Evolutionary conservation across 148 eudicot genomes (phyloP), one percentile per base, ranked within the genome.

Genomic region (Cornus suecica): DNA sequence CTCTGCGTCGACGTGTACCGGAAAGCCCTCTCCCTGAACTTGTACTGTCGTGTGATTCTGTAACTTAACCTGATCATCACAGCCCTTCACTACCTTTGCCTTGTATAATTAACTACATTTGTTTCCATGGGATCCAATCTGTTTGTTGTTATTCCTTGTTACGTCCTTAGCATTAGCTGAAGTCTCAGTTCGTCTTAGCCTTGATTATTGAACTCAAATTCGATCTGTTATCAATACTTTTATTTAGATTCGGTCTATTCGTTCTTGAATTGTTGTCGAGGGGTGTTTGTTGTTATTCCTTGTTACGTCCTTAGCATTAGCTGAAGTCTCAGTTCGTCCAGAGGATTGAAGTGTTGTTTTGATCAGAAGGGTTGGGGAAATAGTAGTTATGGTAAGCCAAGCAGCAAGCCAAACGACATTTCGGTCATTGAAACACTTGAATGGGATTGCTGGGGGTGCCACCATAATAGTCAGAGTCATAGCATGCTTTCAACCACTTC

Each of bases 361-460:
- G 45, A 66, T 74, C 25, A 65, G 29, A 61, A 68, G 69, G 68
- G 78, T 77, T 78, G 71, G 79, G 69, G 66, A 72, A 77, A 73
- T 41, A 72, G 94, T 90, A 95, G 99, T 92, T 91, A 95, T 95
- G 99, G 97, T 95, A 85, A 84, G 97, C 89, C 99, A 95, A 90
- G 91, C 90, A 86, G 99, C 97, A n/a, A 74, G 94, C 61, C 87
- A 92, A 83, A 95, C 99, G 82, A 91, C 86, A 91, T 95, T 95
- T 75, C 92, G 99, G 76, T 90, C 94, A 68, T 83, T 86, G 88
- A 92, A 95, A 85, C 97, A 95, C 77, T 91, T 87, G 69, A 95
- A 78, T 82, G 97, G 99, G 77, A 83, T 88, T 86, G 92, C 90
- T 80, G 99, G 99, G 69, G 82, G 80, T 81, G 82, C 94, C 80